Conservation (phyloP, 2,329 filamentous ascomycete genomes). For the Epichloe amarillans region DNA sequence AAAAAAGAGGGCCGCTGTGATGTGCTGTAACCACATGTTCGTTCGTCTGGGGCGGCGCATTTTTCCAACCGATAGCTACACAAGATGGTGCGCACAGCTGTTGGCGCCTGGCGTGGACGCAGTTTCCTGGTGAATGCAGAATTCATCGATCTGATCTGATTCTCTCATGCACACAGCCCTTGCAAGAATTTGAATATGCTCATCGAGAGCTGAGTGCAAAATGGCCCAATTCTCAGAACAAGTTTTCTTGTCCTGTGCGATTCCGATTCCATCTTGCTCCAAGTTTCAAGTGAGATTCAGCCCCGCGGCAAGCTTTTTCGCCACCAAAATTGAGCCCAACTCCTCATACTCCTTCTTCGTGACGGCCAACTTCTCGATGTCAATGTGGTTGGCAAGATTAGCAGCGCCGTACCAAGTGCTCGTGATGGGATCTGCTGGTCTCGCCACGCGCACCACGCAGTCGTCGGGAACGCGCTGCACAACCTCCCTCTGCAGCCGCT, state of each 20-base stretch:
- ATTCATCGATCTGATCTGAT: too few relatives aligned
- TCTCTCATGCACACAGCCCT: too few relatives aligned
- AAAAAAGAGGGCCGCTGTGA: not conserved
- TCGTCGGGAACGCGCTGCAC: constrained; percentile 60
- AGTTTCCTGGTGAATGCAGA: too few relatives aligned
- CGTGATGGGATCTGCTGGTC: constrained; percentile 58
- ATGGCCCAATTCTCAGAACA: not conserved
- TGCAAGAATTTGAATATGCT: too few relatives aligned
- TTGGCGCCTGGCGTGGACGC: too few relatives aligned
- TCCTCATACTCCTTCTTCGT: constrained; percentile 87
- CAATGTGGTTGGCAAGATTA: constrained; percentile 54
- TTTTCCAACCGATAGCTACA: too few relatives aligned
- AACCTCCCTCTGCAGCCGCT: constrained; percentile 64
- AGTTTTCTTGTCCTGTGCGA: not conserved
- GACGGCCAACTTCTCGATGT: constrained; percentile 57
- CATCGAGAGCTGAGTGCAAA: too few relatives aligned
- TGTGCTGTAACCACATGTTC: not conserved
- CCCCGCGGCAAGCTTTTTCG: constrained; percentile 48
- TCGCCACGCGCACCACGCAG: constrained; percentile 61
- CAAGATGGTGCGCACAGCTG: too few relatives aligned
- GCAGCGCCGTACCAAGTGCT: constrained; percentile 82
- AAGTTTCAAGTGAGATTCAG: constrained; percentile 4
- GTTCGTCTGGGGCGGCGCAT: not conserved
- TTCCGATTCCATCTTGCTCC: too few relatives aligned
- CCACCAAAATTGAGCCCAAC: constrained; percentile 61